Percentiles rank a stretch among this genome's conserved stretches.
These are phyloP conservation scores for Ochetophila trinervis DNA, from an alignment of 306 rosid genomes.

Conservation along the genomic window DNA sequence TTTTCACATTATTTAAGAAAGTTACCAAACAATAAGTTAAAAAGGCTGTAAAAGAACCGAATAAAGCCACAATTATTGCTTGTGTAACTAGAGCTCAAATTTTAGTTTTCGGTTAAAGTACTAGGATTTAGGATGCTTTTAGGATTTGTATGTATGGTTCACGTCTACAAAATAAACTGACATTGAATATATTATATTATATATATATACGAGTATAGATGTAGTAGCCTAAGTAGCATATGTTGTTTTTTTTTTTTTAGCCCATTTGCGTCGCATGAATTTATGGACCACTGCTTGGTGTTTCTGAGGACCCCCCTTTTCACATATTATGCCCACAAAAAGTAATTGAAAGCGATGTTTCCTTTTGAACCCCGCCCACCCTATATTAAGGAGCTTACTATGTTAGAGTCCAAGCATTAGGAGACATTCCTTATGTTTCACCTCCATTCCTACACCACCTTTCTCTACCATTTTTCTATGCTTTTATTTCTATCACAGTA, in stretches of 20 bases:
- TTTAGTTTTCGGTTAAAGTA: too few species aligned
- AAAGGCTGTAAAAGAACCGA: too few species aligned
- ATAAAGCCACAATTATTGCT: too few species aligned
- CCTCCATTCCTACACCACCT: background rate
- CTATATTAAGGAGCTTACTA: constrained; percentile 31
- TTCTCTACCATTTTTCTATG: background rate
- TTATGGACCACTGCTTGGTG: constrained; percentile 20
- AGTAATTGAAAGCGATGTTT: constrained; percentile 52
- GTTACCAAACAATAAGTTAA: too few species aligned
- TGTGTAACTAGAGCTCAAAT: too few species aligned
- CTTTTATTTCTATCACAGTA: too few species aligned
- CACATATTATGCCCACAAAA: constrained; percentile 22
- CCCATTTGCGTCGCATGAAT: constrained; percentile 33
- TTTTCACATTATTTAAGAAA: too few species aligned
- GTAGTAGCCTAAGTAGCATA: background rate
- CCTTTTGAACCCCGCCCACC: constrained; percentile 13
- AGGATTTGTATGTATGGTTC: background rate
- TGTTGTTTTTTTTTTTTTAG: constrained; percentile 28
- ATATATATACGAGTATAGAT: background rate
- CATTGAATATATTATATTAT: background rate
- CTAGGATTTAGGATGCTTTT: too few species aligned
- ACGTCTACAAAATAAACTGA: background rate
- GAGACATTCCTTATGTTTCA: constrained; percentile 16
- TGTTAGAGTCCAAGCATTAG: constrained; percentile 1
- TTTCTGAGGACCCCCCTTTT: constrained; percentile 7